A percentile compares a stretch with the other conserved stretches of the same genome.
Evolutionary conservation across 2,329 filamentous ascomycete species (phyloP).

Genomic region (Knoxdaviesia capensis): DNA sequence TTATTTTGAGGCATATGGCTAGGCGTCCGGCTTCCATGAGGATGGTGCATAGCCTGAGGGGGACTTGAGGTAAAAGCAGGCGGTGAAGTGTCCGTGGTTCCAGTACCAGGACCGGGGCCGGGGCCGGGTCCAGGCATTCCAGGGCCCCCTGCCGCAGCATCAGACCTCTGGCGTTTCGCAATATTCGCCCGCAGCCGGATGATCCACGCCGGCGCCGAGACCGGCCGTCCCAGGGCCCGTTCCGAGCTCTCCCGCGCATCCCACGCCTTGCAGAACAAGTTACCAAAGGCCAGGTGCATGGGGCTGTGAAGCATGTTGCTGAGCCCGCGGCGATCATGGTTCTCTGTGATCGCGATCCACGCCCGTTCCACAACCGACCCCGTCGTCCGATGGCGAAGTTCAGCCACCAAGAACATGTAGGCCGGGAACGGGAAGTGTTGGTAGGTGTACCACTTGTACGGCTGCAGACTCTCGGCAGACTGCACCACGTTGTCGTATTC

Average conservation of each 20-base stretch:
- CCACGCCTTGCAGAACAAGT: conserved; percentile 42
- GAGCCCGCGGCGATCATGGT: conserved; percentile 30
- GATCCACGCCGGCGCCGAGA: conserved; percentile 25
- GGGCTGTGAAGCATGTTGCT: conserved; percentile 29
- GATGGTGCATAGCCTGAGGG: not conserved
- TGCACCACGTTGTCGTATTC: conserved; percentile 39
- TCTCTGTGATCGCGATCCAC: conserved; percentile 34
- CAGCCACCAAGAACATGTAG: conserved; percentile 38
- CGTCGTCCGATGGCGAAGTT: conserved; percentile 28
- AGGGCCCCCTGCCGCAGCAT: not conserved
- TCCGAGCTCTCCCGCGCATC: conserved; percentile 30
- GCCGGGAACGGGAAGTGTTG: conserved; percentile 40
- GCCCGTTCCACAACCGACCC: conserved; percentile 37
- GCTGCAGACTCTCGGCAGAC: conserved; percentile 24
- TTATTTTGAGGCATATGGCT: no score
- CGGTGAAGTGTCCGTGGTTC: no score
- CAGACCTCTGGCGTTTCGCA: conserved; percentile 11
- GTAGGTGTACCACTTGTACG: conserved; percentile 37
- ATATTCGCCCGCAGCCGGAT: conserved; percentile 23
- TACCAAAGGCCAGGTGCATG: conserved; percentile 35
- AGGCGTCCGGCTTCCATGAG: not conserved
- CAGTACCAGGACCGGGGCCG: no score
- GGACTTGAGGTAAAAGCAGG: no score
- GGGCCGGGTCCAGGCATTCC: no score
- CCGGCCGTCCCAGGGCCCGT: conserved; percentile 19